Percentiles rank a stretch among this genome's conserved stretches.
Evolutionary conservation across 129 eudicot genomes (phyloP).

Genomic region (Mikania micrantha): DNA sequence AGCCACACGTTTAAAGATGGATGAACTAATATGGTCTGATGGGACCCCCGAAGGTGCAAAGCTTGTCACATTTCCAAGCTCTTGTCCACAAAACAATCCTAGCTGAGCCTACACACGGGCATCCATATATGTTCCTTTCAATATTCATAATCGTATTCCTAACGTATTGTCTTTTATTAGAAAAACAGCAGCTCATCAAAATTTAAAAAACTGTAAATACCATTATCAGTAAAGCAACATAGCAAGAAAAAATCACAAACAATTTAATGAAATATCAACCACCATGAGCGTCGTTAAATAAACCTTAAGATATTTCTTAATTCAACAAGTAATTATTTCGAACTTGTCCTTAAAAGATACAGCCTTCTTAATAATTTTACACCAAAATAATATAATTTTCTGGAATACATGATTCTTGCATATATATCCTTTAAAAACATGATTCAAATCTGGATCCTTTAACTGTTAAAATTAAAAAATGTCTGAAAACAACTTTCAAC

Average conservation of each 20-base stretch:
- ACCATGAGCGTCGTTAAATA: not conserved
- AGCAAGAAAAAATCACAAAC: not conserved
- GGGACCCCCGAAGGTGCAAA: conserved; percentile 52
- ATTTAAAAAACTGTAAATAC: not conserved
- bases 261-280: not conserved
- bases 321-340: not conserved
- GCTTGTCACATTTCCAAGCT: conserved; percentile 62
- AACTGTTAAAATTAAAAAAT: not conserved
- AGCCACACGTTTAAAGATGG: conserved; percentile 63
- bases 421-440: not conserved
- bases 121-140: conserved; percentile 58
- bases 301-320: not conserved
- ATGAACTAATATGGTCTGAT: conserved; percentile 51
- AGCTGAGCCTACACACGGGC: conserved; percentile 98
- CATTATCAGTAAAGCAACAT: not conserved
- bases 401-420: not conserved
- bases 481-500: not conserved
- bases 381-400: not conserved
- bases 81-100: conserved; percentile 84
- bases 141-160: conserved; percentile 33
- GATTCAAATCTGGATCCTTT: not conserved
- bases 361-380: not conserved
- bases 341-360: not conserved
- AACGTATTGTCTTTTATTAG: conserved; percentile 6
- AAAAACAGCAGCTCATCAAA: conserved; percentile 2